These are phyloP conservation scores for Flagelloscypha sp. DNA, from an alignment of 768 basidiomycete species.

Conservation along the genomic window DNA sequence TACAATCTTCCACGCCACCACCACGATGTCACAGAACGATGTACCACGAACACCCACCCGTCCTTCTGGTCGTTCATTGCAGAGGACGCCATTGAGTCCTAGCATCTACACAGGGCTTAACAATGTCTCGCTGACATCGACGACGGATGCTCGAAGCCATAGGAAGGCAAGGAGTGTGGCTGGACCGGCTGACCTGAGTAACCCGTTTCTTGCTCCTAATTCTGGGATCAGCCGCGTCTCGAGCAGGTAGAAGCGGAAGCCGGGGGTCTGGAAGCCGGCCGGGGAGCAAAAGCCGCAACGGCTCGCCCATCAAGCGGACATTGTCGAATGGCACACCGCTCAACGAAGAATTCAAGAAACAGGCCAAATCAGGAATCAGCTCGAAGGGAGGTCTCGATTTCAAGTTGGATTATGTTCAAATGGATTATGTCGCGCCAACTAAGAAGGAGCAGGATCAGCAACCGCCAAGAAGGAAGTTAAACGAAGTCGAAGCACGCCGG, in stretches of 20 bases:
- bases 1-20: too few species aligned
- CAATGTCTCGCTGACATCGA: conserved; percentile 31
- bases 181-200: conserved; percentile 40
- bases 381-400: conserved; percentile 73
- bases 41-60: conserved; percentile 44
- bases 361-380: conserved; percentile 62
- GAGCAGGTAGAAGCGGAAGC: too few species aligned
- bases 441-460: conserved; percentile 60
- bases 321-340: conserved; percentile 38
- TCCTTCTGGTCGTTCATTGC: conserved; percentile 38
- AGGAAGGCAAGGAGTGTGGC: conserved; percentile 21
- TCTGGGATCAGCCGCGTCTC: conserved; percentile 24
- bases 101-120: conserved; percentile 34
- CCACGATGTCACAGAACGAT: too few species aligned
- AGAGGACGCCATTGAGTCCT: conserved; percentile 42
- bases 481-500: conserved; percentile 60
- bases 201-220: conserved; percentile 51
- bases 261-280: too few species aligned
- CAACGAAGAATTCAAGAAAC: conserved; percentile 48
- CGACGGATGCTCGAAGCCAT: conserved; percentile 21
- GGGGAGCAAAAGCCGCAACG: too few species aligned
- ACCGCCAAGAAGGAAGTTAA: too few species aligned
- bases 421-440: conserved; percentile 66
- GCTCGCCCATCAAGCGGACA: conserved; percentile 63
- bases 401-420: conserved; percentile 66